Evolutionary conservation across 768 basidiomycete species (phyloP).

Genomic region (Collybia mongolica): DNA sequence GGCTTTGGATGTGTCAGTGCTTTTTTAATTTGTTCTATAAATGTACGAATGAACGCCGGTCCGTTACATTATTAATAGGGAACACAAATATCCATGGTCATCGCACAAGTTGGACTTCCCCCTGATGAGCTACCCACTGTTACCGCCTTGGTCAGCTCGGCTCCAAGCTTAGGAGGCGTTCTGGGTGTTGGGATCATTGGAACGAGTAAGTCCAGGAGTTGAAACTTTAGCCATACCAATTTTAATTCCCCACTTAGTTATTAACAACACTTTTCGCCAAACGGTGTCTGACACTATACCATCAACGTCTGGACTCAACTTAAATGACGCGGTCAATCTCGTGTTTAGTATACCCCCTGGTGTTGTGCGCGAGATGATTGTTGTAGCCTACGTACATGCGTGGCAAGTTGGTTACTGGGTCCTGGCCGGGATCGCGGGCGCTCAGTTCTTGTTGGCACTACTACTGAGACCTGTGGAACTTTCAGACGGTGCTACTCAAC

Average conservation of each 20-base stretch:
- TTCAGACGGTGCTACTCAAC: neutral
- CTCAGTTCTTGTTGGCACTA: conserved; percentile 16
- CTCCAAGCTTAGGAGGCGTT: conserved; percentile 21
- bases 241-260: conserved; percentile 10
- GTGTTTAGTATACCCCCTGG: conserved; percentile 10
- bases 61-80: conserved; percentile 11
- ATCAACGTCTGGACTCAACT: conserved; percentile 11
- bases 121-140: conserved; percentile 20
- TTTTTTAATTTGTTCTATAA: neutral
- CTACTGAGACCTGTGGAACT: conserved; percentile 12
- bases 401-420: conserved; percentile 17
- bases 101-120: conserved; percentile 22
- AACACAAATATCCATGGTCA: conserved; percentile 20
- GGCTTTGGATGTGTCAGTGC: conserved; percentile 21
- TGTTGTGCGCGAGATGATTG: conserved; percentile 6
- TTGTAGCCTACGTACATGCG: conserved; percentile 18
- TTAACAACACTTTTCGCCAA: conserved; percentile 20
- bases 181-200: conserved; percentile 24
- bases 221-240: no score
- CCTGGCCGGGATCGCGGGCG: conserved; percentile 18
- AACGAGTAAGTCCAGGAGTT: conserved; percentile 11
- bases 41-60: neutral
- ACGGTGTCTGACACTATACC: conserved; percentile 2
- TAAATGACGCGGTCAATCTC: conserved; percentile 18
- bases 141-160: conserved; percentile 18